Evolutionary conservation across 768 basidiomycete genomes (phyloP).

Genomic region (Mycena alexandri): DNA sequence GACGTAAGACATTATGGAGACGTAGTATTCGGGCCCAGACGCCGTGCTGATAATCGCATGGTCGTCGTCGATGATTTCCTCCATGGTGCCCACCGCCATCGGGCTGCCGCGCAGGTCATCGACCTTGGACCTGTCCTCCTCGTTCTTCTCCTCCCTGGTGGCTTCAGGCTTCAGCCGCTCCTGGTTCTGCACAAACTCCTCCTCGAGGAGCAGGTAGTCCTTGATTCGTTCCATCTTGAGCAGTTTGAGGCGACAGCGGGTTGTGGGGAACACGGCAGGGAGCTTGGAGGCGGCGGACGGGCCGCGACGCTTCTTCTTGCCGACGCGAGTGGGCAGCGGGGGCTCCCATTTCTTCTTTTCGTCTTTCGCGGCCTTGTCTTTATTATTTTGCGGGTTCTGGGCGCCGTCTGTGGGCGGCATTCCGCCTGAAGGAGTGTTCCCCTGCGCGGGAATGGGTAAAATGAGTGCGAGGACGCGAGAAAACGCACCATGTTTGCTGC

Average conservation of each 20-base stretch:
- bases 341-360: constrained; percentile 98
- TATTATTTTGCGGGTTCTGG: constrained; percentile 60
- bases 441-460: constrained; percentile 56
- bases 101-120: constrained; percentile 96
- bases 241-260: constrained; percentile 93
- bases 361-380: constrained; percentile 52
- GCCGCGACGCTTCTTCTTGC: constrained; percentile 97
- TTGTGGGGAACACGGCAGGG: constrained; percentile 93
- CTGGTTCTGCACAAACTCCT: constrained; percentile 94
- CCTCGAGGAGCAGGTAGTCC: constrained; percentile 95
- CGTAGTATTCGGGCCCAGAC: constrained; percentile 96
- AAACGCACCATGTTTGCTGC: constrained; percentile 42
- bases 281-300: constrained; percentile 92
- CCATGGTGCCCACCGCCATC: constrained; percentile 98
- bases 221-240: constrained; percentile 98
- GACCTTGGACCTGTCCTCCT: constrained; percentile 93
- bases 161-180: constrained; percentile 90
- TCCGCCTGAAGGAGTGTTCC: constrained; percentile 78
- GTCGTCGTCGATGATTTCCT: constrained; percentile 98
- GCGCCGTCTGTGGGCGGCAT: constrained; percentile 61
- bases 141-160: constrained; percentile 93
- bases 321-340: constrained; percentile 95
- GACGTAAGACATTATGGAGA: constrained; percentile 97
- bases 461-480: constrained; percentile 14
- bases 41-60: constrained; percentile 98